A percentile compares a stretch with the other conserved stretches of the same genome.
phyloP scores from a whole-genome alignment of 495 filamentous ascomycete species.

The Aspergillus ellipticus region DNA sequence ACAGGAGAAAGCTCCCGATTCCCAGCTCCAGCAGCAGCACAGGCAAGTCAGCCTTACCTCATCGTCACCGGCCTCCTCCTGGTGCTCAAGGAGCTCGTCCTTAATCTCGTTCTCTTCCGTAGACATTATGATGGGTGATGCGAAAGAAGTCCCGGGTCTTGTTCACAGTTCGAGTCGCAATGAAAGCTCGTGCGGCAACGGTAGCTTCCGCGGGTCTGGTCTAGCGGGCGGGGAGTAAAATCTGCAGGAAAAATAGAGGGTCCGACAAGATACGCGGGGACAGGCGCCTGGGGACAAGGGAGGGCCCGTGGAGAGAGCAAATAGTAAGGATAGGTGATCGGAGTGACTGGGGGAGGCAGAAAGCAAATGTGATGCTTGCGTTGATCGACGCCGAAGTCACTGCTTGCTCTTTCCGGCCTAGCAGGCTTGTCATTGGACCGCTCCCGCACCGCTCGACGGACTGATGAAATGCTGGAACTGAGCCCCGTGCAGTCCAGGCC shows the following conservation, averaged over 20 bases:
- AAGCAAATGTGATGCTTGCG: slow-evolving; percentile 20
- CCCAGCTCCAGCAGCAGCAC: not conserved
- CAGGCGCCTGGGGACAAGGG: slow-evolving; percentile 1
- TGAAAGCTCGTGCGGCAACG: slow-evolving; percentile 16
- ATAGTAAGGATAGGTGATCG: slow-evolving; percentile 7
- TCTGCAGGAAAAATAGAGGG: slow-evolving; percentile 15
- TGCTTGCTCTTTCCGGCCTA: slow-evolving; percentile 33
- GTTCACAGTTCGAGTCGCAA: slow-evolving; percentile 6
- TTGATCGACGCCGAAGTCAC: slow-evolving; percentile 24
- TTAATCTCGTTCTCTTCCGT: slow-evolving; percentile 39
- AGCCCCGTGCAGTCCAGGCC: not conserved
- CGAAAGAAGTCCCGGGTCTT: not conserved
- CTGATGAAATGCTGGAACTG: not conserved
- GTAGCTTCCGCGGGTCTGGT: slow-evolving; percentile 11
- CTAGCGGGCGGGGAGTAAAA: slow-evolving; percentile 13
- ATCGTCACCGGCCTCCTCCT: slow-evolving; percentile 42
- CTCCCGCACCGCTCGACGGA: not conserved
- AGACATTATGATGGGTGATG: slow-evolving; percentile 20
- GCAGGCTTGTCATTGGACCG: slow-evolving; percentile 25
- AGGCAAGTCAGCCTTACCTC: slow-evolving; percentile 30
- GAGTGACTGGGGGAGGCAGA: slow-evolving; percentile 12
- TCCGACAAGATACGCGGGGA: slow-evolving; percentile 3
- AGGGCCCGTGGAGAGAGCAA: slow-evolving; percentile 2
- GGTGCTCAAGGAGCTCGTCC: slow-evolving; percentile 36
- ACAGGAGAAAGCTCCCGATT: slow-evolving; percentile 1